Percentiles rank a stretch among this genome's conserved stretches.
Conservation (phyloP, 148 eudicot species). For the Rhododendron ovatum region DNA sequence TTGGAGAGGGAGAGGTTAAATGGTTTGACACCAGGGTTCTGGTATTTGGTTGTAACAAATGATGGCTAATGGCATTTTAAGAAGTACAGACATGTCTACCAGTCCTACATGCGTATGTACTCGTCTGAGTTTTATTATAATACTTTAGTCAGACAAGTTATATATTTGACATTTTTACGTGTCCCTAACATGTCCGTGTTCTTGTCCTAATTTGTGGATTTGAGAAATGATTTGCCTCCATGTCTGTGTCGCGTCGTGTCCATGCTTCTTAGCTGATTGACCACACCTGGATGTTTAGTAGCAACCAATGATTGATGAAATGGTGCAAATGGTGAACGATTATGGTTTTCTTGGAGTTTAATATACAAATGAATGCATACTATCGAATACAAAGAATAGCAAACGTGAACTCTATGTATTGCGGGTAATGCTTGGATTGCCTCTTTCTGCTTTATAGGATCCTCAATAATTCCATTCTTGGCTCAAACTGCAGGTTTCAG, state of each 20-base stretch:
- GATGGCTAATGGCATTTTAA: neutral
- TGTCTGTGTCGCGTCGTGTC: neutral
- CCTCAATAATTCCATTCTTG: slow-evolving; percentile 66
- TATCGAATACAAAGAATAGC: neutral
- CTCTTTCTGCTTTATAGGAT: slow-evolving; percentile 62
- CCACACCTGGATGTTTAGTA: neutral
- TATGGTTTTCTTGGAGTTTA: neutral
- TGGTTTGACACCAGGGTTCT: too few species aligned
- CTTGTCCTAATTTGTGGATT: neutral
- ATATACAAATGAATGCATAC: neutral
- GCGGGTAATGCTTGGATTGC: slow-evolving; percentile 67
- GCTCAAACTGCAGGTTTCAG: slow-evolving; percentile 62
- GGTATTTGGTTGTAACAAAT: neutral
- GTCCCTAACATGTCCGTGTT: neutral
- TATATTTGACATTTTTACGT: neutral
- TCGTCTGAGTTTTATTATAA: neutral
- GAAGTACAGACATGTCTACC: neutral
- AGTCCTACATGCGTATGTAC: neutral
- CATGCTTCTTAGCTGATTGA: neutral
- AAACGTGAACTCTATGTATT: neutral
- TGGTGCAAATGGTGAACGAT: neutral
- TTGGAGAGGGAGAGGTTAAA: too few species aligned
- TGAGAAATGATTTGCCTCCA: neutral
- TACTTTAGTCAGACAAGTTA: neutral
- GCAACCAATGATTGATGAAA: neutral